phyloP scores from a whole-genome alignment of 257 asterid species.

The Dorcoceras hygrometricum region DNA sequence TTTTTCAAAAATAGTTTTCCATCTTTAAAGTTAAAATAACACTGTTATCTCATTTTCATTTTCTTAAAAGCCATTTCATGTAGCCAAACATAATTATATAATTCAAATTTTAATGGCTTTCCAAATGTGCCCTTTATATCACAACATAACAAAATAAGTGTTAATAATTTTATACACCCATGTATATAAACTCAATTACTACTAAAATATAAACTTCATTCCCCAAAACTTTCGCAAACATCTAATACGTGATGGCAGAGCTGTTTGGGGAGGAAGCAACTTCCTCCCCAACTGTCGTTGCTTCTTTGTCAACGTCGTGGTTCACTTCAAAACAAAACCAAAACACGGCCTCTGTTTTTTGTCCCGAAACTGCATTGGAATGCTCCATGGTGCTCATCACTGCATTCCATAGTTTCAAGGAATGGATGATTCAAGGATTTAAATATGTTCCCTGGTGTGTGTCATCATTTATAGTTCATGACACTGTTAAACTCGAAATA shows the following conservation, averaged over 20 bases:
- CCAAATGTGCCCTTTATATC: no score
- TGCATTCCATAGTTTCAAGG: neutral
- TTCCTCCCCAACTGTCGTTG: no score
- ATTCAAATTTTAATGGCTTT: neutral
- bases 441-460: neutral
- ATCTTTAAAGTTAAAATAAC: no score
- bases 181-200: neutral
- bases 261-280: no score
- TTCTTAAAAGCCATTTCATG: neutral
- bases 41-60: neutral
- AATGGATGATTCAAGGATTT: slow-evolving; percentile 1
- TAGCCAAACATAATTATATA: neutral
- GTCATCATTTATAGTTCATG: neutral
- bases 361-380: neutral
- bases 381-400: neutral
- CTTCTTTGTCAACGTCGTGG: no score
- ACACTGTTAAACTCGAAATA: neutral
- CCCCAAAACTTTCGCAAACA: neutral
- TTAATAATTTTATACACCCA: neutral
- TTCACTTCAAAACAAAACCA: neutral
- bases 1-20: neutral
- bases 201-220: neutral
- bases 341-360: neutral
- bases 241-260: no score
- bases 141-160: neutral